Base-by-base conservation (phyloP, 441 rosid species). In the Pelargonium australe region DNA sequence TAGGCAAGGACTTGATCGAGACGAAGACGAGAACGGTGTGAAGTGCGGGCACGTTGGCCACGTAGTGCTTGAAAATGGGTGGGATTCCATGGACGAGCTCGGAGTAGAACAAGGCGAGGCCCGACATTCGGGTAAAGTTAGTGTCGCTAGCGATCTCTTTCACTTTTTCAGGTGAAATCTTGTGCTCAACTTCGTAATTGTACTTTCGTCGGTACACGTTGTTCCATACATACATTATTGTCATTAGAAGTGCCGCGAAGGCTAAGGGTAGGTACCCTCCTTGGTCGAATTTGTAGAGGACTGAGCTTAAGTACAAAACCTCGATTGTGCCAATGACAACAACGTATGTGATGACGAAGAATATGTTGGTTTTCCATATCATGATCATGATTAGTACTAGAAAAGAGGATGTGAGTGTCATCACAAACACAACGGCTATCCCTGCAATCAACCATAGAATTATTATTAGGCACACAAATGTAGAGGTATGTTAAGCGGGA, bases 351-450 rank as follows among this genome's bases (percentile, higher is more conserved):
- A 80, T 62, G 19, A 83, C 49, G 14, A 76, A 23, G 45, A 82
- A 2, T 1, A 87, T 76, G 76, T 81, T 82, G 61, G 82, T 68
- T 68, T 87, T 82, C 86, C 89, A 84, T 79, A 82, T 81, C 83
- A 82, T 81, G 47, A 85, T 76, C 89, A 84, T 85, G 68, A 85
- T 77, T 7, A 85, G 79, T 16, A 85, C 85, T 17, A 85, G 63
- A 14, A 85, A 68, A 0, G 76, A 60, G 6, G 89, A 84, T 12
- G 87, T 86, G 2, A 85, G 74, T 9, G 79, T 72, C 86, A 88
- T 83, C 5, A 88, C 90, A 65, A 81, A 77, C 43, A 86, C 87
- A 69, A 88, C 88, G 0, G 85, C 87, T 6, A 85, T 83, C 45
- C 90, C 87, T 84, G 84, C 23, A 20, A 20, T 20, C 23, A 20